These are phyloP conservation scores for Chondrus crispus DNA, from an alignment of 23 red algal species.

Conservation along the genomic window DNA sequence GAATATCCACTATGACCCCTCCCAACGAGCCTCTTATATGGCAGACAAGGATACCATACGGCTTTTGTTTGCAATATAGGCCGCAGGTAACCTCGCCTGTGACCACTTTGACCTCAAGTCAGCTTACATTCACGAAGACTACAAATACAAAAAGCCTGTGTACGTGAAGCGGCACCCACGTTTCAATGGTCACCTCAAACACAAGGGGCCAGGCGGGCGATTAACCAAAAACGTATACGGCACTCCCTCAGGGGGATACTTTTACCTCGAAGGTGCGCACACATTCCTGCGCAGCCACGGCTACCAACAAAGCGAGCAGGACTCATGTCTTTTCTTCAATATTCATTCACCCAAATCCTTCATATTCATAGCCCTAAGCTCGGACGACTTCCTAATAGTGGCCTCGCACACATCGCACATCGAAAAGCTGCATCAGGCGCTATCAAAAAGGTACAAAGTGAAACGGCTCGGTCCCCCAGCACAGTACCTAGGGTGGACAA, in stretches of 20 bases:
- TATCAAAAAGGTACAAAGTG: background rate
- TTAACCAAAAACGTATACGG: background rate
- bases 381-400: background rate
- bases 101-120: constrained; percentile 10
- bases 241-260: background rate
- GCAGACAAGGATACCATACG: background rate
- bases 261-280: background rate
- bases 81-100: background rate
- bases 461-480: background rate
- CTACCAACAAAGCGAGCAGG: background rate
- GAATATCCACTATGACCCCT: background rate
- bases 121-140: background rate
- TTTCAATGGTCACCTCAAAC: background rate
- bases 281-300: background rate
- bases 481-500: background rate
- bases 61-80: background rate
- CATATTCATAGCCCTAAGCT: background rate
- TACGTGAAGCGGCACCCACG: background rate
- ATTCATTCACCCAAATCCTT: background rate
- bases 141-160: background rate
- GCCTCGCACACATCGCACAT: background rate
- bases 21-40: background rate
- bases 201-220: background rate
- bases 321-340: constrained; percentile 17
- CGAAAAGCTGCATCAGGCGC: background rate